Evolutionary conservation across 306 rosid species (phyloP).

Genomic region (Lathyrus aphaca): DNA sequence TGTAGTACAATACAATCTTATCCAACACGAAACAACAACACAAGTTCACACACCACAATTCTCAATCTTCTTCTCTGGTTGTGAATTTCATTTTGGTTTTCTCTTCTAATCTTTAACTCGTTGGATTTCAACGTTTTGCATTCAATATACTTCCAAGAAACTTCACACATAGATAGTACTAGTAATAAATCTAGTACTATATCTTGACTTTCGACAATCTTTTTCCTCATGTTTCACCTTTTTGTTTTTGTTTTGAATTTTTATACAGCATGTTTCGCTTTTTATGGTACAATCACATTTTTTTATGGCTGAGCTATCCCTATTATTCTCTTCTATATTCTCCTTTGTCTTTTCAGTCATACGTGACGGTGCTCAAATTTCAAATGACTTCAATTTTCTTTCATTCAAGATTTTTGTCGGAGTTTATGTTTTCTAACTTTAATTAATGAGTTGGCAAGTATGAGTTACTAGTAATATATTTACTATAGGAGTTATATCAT

Average conservation of each 20-base stretch:
- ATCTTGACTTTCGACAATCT: slow-evolving; percentile 26
- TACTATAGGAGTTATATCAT: not conserved
- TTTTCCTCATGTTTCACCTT: slow-evolving; percentile 3
- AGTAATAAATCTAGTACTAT: not conserved
- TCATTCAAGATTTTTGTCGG: slow-evolving; percentile 44
- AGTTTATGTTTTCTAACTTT: slow-evolving; percentile 34
- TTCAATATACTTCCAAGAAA: slow-evolving; percentile 31
- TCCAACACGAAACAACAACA: slow-evolving; percentile 4
- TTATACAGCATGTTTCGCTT: slow-evolving; percentile 12
- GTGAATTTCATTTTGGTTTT: slow-evolving; percentile 30
- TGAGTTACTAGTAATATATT: not conserved
- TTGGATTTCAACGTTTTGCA: slow-evolving; percentile 35
- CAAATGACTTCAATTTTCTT: slow-evolving; percentile 37
- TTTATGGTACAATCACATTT: slow-evolving; percentile 42
- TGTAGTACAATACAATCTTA: slow-evolving; percentile 15
- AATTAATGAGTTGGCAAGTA: not conserved
- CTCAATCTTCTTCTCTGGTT: slow-evolving; percentile 2
- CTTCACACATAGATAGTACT: slow-evolving; percentile 7
- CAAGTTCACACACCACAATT: not conserved
- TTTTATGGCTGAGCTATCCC: slow-evolving; percentile 51
- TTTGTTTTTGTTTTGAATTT: not conserved
- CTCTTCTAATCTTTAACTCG: not conserved
- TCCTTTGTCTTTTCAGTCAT: slow-evolving; percentile 23
- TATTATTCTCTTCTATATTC: slow-evolving; percentile 34
- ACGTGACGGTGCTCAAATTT: slow-evolving; percentile 37